Percentiles rank a stretch among this genome's conserved stretches.
Evolutionary conservation across 208 protist species (phyloP).

Genomic region (Acanthamoeba royreba): DNA sequence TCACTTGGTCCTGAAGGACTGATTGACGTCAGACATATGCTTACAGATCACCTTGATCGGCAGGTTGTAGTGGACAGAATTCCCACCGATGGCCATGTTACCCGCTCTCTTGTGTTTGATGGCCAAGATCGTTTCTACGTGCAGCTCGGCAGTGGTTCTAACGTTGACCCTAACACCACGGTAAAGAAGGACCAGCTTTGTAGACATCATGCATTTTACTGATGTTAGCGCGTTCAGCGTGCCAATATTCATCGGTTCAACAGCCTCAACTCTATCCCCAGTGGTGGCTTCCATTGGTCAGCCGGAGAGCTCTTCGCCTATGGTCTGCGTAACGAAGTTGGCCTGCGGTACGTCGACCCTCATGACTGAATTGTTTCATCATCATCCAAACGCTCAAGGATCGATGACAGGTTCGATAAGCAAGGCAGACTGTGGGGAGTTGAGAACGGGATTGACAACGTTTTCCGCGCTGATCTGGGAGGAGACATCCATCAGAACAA

Average conservation of each 20-base stretch:
- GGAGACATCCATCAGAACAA: slow-evolving; percentile 43
- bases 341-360: neutral
- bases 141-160: slow-evolving; percentile 29
- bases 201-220: neutral
- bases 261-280: neutral
- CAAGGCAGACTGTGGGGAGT: slow-evolving; percentile 16
- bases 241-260: neutral
- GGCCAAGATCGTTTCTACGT: neutral
- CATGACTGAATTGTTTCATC: neutral
- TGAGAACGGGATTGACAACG: slow-evolving; percentile 38
- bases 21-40: neutral
- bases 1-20: too few species aligned
- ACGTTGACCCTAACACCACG: neutral
- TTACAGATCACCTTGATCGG: neutral
- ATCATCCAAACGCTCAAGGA: neutral
- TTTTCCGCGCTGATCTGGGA: neutral
- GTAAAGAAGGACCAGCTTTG: neutral
- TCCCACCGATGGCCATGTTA: neutral
- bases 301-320: neutral
- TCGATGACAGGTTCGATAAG: neutral
- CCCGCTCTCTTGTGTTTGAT: neutral
- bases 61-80: neutral
- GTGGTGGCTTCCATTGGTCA: neutral
- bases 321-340: slow-evolving; percentile 40
- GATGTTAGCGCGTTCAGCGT: neutral